Base-by-base conservation (phyloP, 306 rosid species). In the Vachellia pachyceras region DNA sequence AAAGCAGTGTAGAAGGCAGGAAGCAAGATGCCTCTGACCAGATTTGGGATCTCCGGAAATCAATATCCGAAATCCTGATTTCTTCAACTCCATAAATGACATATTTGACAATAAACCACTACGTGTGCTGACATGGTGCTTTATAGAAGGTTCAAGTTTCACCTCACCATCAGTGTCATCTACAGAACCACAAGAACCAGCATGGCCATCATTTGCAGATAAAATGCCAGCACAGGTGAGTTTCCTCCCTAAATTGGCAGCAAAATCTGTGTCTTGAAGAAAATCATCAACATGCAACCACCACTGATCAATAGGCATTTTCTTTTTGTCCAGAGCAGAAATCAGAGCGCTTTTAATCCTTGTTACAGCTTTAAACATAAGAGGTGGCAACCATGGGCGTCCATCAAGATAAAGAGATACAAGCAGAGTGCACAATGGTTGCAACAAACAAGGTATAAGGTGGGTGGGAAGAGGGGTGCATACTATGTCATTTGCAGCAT, bases 21-120 rank as follows among this genome's bases (percentile, higher is more conserved):
- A 91, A 33, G 96, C 96, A 87, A 95, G 94, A 87, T 95, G 96
- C 85, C 90, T 93, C 80, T 94, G 99, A 65, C 99, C 99, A 83
- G 94, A 87, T 86, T 89, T 85, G 37, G 93, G 87, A 86, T 79
- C 87, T 86, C 98, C 98, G 84, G 91, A 80, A 80, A 95, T 87
- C 85, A 95, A 76, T 87, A 95, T 78, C 37, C 93, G 92, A 83
- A 88, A 91, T 75, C 99, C 98, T 7, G 86, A 82, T 82, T 80
- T 86, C 77, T 84, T 83, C 65, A 84, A 72, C 71, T 80, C 77
- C 75, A 86, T 77, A 77, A 84, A 78, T 76, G 94, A 77, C 47
- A 77, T 60, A 77, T 55, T 49, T 72, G 74, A 83, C 58, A 74
- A 75, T 81, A 87, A 78, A 79, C 85, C 84, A 61, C 75, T 60